A percentile compares a stretch with the other conserved stretches of the same genome.
These are phyloP conservation scores for Protomyces macrosporus DNA, from an alignment of 1,139 yeast species.

Conservation along the genomic window DNA sequence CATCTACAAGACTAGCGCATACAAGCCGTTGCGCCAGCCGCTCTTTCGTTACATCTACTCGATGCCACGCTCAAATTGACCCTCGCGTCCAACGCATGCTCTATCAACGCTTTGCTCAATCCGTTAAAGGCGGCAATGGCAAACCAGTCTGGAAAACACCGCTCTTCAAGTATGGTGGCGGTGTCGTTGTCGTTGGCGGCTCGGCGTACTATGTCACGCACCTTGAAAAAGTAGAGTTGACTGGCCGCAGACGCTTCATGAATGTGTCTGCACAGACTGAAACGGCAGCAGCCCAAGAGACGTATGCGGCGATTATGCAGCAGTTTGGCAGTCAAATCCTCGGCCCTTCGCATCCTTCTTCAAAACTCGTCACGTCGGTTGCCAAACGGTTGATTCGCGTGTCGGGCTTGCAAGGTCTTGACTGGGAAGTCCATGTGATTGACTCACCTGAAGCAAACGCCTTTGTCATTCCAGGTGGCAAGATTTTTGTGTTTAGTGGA, in stretches of 20 bases:
- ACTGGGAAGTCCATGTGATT: slow-evolving; percentile 82
- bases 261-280: slow-evolving; percentile 70
- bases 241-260: slow-evolving; percentile 61
- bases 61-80: background rate
- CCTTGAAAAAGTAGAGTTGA: slow-evolving; percentile 28
- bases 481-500: slow-evolving; percentile 79
- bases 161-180: slow-evolving; percentile 8
- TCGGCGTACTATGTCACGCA: slow-evolving; percentile 17
- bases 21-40: background rate
- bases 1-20: background rate
- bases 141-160: slow-evolving; percentile 12
- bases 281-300: slow-evolving; percentile 57
- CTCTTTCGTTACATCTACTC: background rate
- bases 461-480: slow-evolving; percentile 91
- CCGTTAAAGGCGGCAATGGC: slow-evolving; percentile 1
- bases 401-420: slow-evolving; percentile 42
- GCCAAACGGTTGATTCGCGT: slow-evolving; percentile 57
- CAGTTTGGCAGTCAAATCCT: slow-evolving; percentile 39
- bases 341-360: slow-evolving; percentile 44
- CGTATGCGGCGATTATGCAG: slow-evolving; percentile 56
- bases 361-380: slow-evolving; percentile 52
- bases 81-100: slow-evolving; percentile 14
- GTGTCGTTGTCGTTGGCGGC: slow-evolving; percentile 19
- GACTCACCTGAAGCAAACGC: slow-evolving; percentile 81
- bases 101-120: slow-evolving; percentile 12